Base-by-base conservation (phyloP, 2,329 filamentous ascomycete genomes). In the Apiospora phragmitis region DNA sequence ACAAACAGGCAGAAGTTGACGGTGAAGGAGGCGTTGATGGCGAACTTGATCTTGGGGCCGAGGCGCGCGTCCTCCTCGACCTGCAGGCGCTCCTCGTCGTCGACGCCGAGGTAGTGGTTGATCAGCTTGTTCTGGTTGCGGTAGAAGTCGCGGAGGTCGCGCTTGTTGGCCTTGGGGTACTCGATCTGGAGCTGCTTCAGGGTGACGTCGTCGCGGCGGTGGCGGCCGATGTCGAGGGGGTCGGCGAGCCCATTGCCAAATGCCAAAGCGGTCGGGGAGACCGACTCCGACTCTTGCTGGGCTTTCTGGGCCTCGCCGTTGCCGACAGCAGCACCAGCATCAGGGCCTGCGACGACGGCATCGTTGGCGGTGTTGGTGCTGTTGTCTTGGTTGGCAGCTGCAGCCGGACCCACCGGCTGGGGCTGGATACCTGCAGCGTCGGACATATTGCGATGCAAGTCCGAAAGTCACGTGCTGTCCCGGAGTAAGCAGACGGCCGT, bases 1-100 rank as follows among this genome's bases (percentile, higher is more conserved):
- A 87, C 74, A 74, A 89, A 89, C 32, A 89, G 80, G 71, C 81
- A 88, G 68, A 87, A 84, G 77, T 88, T 86, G 73, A 85, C 84
- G 5, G 77, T 78, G 72, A 87, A 88, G 47, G 84, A 86, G 11
- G 83, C 82, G 68, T 86, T 85, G 74, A 89, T 83, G 47, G 86
- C 87, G 74, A 89, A 85, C 73, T 85, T 84, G 75, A 88, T 84
- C 71, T 83, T 86, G 6, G 84, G 84, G 7, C 81, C 84, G 76
- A 88, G 85, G 71, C 85, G 83, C 65, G 82, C 75, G 65, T 84
- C 83, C 75, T 89, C 87, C 65, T 87, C 83, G 59, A 85, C 80
- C 68, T 85, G 83, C 47, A 85, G 79, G 3, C 82, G 82, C 79
- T 89, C 87, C 75, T 89, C 88, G 72, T 89, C 86, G 29, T 83